A percentile compares a stretch with the other conserved stretches of the same genome.
phyloP scores from a whole-genome alignment of 495 filamentous ascomycete genomes.

The Barbatosphaeria neglecta region DNA sequence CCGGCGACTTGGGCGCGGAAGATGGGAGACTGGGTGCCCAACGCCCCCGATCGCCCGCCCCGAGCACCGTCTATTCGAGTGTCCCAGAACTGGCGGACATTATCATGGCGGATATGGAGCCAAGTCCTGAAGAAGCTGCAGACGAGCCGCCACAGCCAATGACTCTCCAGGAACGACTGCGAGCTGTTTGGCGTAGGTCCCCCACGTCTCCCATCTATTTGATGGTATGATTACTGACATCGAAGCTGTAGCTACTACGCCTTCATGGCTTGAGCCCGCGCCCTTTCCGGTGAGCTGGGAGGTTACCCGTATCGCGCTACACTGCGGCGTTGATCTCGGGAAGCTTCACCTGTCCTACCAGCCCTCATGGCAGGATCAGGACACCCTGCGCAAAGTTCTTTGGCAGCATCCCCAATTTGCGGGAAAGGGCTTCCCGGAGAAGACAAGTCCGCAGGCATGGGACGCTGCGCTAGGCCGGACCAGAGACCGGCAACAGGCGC shows the following conservation, averaged over 20 bases:
- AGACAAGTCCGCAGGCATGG: constrained; percentile 22
- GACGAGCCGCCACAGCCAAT: not conserved
- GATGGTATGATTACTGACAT: not conserved
- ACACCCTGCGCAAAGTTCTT: constrained; percentile 22
- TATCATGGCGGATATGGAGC: not conserved
- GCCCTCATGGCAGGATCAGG: constrained; percentile 19
- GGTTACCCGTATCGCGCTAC: constrained; percentile 27
- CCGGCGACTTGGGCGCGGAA: not conserved
- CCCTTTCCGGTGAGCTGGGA: constrained; percentile 36
- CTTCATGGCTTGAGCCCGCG: constrained; percentile 19
- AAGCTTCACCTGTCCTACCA: constrained; percentile 19
- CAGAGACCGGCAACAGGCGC: constrained; percentile 14
- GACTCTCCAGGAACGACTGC: constrained; percentile 4
- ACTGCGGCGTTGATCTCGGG: constrained; percentile 26
- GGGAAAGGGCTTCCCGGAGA: constrained; percentile 30
- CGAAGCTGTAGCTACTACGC: constrained; percentile 20
- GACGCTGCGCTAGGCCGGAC: constrained; percentile 21
- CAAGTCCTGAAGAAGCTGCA: not conserved
- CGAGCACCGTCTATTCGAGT: not conserved
- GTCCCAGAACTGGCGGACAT: not conserved
- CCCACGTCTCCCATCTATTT: not conserved
- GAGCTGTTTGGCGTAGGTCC: constrained; percentile 17
- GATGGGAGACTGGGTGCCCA: not conserved
- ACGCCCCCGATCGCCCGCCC: not conserved
- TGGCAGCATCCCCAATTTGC: constrained; percentile 16